Evolutionary conservation across 2,329 filamentous ascomycete genomes (phyloP), one percentile per base, ranked within the genome.

Genomic region (Aspergillus sp.): DNA sequence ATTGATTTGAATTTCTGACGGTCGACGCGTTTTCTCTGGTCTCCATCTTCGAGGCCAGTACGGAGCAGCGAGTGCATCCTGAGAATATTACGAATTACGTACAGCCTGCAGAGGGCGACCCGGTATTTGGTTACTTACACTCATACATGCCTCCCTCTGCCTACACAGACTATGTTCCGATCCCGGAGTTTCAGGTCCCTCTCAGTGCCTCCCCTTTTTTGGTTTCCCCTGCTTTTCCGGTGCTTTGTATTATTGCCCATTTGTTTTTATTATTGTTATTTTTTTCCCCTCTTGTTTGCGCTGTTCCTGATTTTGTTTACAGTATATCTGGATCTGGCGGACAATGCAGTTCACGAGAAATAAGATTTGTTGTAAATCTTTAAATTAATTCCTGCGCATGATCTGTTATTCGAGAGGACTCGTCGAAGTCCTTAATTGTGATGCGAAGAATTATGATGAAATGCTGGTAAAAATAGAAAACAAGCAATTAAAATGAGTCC

Each of bases 121-220:
- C 42, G 54, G 49, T 61, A 54, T 50, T 56, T 16, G 45, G 22
- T 46, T 61, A 56, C 52, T 58, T 59, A 39, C 39, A 29, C 47
- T 18, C 49, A 56, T 59, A 57, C 51, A 56, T 58, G 7, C 26
- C 26, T 29, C 6, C 26, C 26, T 29, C 32, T 12, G 32, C 11
- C 11, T 16, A 36, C 12, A 32, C 31, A 32, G 31, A 54, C 42
- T 55, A 50, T 55, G 42, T 56, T 64, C 63, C 61, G 61, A 65
- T 65, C 56, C 56, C 61, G 62, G 65, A 65, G 63, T 62, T 63
- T 66, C 61, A 64, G 57, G 46, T 42, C 36, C 36, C 36, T 42
- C 14, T 18, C 50, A 57, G 26, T 7, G 36, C 55, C 55, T 57
- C 55, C 49, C 50, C 55, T 62, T 46, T 54, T 58, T 57, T 56